Conservation (phyloP, 2,329 filamentous ascomycete species). For the Aaosphaeria pasadenensis region DNA sequence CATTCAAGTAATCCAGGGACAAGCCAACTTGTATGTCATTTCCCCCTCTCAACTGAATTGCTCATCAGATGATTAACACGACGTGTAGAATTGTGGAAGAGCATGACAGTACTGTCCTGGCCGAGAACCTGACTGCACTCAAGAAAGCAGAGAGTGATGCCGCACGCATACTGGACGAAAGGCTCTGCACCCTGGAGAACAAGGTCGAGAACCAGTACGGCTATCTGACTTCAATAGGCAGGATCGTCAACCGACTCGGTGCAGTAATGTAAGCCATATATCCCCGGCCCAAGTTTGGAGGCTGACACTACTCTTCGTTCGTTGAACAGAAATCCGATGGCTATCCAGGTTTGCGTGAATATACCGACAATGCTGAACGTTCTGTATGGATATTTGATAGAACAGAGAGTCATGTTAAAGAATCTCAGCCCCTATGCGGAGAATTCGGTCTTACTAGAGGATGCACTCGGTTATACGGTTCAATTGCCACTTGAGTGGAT, state of each 20-base stretch:
- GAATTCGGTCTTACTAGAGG: background rate
- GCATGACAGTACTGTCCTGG: background rate
- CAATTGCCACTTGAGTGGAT: background rate
- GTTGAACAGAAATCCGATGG: background rate
- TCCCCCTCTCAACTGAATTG: background rate
- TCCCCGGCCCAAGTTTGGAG: background rate
- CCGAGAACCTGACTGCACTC: background rate
- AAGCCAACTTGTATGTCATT: background rate
- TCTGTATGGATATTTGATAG: background rate
- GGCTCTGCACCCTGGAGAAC: background rate
- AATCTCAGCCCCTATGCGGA: background rate
- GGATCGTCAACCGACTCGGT: background rate
- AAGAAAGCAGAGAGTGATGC: background rate
- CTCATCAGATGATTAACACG: background rate
- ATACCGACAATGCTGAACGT: background rate
- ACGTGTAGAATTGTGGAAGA: background rate
- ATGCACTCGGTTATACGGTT: background rate
- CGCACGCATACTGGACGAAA: background rate
- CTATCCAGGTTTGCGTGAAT: background rate
- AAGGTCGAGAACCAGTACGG: background rate
- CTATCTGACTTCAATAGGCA: background rate
- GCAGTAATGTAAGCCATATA: background rate
- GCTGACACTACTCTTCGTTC: background rate
- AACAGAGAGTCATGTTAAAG: background rate
- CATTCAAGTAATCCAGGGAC: background rate